Conservation (phyloP, 1,139 yeast genomes). For the Magnusiomyces starmeri region DNA sequence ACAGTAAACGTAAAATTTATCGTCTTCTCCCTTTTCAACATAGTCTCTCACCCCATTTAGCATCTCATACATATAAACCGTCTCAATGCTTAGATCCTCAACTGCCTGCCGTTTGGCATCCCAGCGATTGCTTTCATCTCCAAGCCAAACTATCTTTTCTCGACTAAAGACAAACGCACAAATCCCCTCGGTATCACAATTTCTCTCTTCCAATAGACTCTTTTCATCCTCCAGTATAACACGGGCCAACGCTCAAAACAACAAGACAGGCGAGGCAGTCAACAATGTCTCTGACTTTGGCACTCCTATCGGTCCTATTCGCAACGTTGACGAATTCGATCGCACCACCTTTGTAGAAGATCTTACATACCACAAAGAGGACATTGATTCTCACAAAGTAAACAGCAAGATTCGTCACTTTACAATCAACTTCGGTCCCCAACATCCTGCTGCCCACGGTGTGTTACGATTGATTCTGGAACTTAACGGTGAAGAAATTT, state of each 20-base stretch:
- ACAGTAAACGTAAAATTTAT: not conserved
- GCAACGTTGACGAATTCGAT: constrained; percentile 29
- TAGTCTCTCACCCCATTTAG: not conserved
- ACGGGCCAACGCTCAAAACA: constrained; percentile 11
- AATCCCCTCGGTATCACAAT: not conserved
- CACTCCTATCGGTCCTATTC: constrained; percentile 33
- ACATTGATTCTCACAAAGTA: constrained; percentile 23
- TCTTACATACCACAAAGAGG: constrained; percentile 24
- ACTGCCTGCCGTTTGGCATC: constrained; percentile 7
- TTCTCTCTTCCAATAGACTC: not conserved
- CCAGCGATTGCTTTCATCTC: not conserved
- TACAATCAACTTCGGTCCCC: constrained; percentile 88
- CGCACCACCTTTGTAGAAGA: constrained; percentile 34
- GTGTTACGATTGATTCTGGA: constrained; percentile 81
- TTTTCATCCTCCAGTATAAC: constrained; percentile 12
- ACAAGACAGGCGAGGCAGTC: constrained; percentile 15
- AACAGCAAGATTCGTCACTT: constrained; percentile 66
- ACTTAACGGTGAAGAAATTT: constrained; percentile 82
- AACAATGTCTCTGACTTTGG: constrained; percentile 25
- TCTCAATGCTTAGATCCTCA: constrained; percentile 6
- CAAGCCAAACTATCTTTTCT: not conserved
- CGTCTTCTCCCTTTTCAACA: no score
- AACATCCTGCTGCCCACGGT: constrained; percentile 94
- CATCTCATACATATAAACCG: no score
- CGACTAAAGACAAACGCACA: not conserved